A percentile compares a stretch with the other conserved stretches of the same genome.
Conservation (phyloP, 305 asterid species). For the Striga hermonthica region DNA sequence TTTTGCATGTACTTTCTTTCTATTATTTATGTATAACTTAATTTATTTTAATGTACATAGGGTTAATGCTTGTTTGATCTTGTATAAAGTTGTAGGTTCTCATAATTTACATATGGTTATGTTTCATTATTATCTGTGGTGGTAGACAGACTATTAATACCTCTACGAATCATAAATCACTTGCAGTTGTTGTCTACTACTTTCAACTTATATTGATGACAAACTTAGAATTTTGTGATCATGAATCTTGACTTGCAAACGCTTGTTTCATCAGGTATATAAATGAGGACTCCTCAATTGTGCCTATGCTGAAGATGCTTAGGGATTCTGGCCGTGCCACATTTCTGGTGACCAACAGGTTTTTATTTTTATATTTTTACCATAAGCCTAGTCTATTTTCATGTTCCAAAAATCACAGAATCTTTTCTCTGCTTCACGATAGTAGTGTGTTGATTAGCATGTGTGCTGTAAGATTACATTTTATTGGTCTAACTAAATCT, state of each 20-base stretch:
- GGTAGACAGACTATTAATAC: conserved; percentile 7
- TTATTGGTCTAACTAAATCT: conserved; percentile 24
- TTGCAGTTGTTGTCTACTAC: background rate
- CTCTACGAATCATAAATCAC: conserved; percentile 17
- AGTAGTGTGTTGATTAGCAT: conserved; percentile 10
- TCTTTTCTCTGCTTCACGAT: conserved; percentile 1
- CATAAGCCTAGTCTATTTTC: conserved; percentile 10
- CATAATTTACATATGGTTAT: conserved; percentile 6
- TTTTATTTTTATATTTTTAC: background rate
- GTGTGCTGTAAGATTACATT: conserved; percentile 25
- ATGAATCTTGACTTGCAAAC: conserved; percentile 22
- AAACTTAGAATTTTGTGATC: conserved; percentile 17
- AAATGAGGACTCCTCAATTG: conserved; percentile 67
- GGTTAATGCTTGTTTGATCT: conserved; percentile 21
- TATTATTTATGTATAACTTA: background rate
- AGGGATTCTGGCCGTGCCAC: conserved; percentile 90
- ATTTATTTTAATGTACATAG: background rate
- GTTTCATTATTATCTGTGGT: conserved; percentile 8
- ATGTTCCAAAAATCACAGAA: conserved; percentile 12
- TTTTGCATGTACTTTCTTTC: background rate
- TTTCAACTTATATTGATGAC: conserved; percentile 8
- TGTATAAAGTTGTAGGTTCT: conserved; percentile 10
- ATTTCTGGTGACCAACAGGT: conserved; percentile 97
- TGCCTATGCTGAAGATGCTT: conserved; percentile 95
- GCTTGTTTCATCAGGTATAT: conserved; percentile 46